These are phyloP conservation scores for Saturnispora sanitii DNA, from an alignment of 805 yeast species.

Conservation along the genomic window DNA sequence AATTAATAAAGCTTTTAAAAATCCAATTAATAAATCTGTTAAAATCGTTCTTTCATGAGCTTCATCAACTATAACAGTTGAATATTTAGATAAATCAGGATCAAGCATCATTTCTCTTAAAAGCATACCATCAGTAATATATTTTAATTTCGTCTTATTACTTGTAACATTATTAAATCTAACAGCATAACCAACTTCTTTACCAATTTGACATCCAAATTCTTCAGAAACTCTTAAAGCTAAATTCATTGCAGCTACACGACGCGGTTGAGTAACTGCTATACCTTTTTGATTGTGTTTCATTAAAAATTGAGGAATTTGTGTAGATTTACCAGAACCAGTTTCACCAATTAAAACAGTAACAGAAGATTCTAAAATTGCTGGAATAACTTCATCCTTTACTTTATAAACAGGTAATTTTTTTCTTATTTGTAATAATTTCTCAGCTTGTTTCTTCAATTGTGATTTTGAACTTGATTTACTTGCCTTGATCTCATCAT, in stretches of 20 bases:
- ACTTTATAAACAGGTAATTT: constrained; percentile 71
- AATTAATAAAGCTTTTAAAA: constrained; percentile 56
- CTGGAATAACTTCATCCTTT: constrained; percentile 48
- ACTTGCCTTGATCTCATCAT: constrained; percentile 14
- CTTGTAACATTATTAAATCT: constrained; percentile 70
- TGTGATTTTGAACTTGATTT: constrained; percentile 2
- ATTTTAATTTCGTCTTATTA: constrained; percentile 59
- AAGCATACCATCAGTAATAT: constrained; percentile 95
- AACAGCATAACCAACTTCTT: constrained; percentile 84
- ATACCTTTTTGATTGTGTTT: constrained; percentile 40
- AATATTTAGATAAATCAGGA: constrained; percentile 49
- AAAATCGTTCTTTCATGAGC: constrained; percentile 95
- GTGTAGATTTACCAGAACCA: constrained; percentile 97
- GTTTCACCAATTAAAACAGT: constrained; percentile 90
- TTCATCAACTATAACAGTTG: constrained; percentile 81
- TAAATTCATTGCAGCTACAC: constrained; percentile 93
- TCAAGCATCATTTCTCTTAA: constrained; percentile 83
- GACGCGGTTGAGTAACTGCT: constrained; percentile 94
- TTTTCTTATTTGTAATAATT: constrained; percentile 42
- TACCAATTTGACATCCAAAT: constrained; percentile 66
- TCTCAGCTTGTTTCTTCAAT: constrained; percentile 32
- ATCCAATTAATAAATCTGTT: constrained; percentile 85
- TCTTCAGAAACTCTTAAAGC: constrained; percentile 92
- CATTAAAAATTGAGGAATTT: constrained; percentile 85
- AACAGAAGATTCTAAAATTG: constrained; percentile 49